These are phyloP conservation scores for Euphrasia arctica DNA, from an alignment of 305 asterid genomes.

Conservation along the genomic window DNA sequence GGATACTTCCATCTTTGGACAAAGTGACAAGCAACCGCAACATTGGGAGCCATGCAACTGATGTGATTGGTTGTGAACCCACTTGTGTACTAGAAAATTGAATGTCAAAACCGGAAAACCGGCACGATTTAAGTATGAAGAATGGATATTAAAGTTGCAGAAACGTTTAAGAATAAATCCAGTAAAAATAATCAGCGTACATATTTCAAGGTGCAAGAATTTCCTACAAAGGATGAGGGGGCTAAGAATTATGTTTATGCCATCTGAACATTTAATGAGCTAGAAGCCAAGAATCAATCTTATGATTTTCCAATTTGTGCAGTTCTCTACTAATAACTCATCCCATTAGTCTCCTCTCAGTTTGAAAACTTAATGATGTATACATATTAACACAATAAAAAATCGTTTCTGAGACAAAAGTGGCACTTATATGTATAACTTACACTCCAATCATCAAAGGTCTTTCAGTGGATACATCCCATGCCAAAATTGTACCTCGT, in stretches of 20 bases:
- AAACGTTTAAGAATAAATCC: constrained; percentile 12
- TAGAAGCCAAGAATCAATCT: constrained; percentile 7
- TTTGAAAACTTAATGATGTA: constrained; percentile 19
- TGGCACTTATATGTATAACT: constrained; percentile 35
- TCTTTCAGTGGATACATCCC: constrained; percentile 99
- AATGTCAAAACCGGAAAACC: constrained; percentile 30
- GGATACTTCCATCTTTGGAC: constrained; percentile 95
- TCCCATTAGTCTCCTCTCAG: constrained; percentile 15
- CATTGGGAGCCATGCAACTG: constrained; percentile 92
- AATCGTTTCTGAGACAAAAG: constrained; percentile 1
- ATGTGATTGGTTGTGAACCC: constrained; percentile 96
- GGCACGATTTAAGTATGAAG: constrained; percentile 25
- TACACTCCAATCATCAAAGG: constrained; percentile 99
- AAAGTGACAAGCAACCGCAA: constrained; percentile 88
- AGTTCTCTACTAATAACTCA: constrained; percentile 12
- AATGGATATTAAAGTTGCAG: constrained; percentile 18
- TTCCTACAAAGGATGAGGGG: constrained; percentile 20
- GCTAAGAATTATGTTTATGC: constrained; percentile 21
- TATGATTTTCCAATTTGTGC: constrained; percentile 10
- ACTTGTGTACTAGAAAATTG: constrained; percentile 82
- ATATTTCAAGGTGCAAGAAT: constrained; percentile 14
- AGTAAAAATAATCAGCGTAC: constrained; percentile 16
- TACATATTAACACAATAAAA: constrained; percentile 3
- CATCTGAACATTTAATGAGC: constrained; percentile 22
- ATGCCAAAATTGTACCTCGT: constrained; percentile 97